phyloP scores from a whole-genome alignment of 2,329 filamentous ascomycete species.

The Diaporthe citriasiana region DNA sequence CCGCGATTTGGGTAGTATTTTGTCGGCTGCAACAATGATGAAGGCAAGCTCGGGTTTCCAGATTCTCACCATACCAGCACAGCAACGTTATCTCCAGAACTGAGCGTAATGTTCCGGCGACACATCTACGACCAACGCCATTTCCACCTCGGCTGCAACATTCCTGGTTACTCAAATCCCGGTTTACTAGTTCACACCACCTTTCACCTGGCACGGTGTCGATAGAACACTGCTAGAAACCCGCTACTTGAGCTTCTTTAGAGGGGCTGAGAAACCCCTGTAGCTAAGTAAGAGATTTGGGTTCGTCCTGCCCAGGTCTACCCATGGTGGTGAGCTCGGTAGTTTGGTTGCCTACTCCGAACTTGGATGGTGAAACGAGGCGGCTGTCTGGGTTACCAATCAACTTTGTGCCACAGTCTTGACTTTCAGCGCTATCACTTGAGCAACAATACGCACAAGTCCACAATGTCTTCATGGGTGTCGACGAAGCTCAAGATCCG shows the following conservation, averaged over 20 bases:
- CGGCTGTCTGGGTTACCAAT: not conserved
- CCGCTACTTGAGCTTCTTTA: slow-evolving; percentile 9
- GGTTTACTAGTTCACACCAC: not conserved
- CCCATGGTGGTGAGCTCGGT: not conserved
- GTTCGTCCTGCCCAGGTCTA: not conserved
- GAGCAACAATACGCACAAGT: not conserved
- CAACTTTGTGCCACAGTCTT: slow-evolving; percentile 1
- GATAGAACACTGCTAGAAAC: slow-evolving; percentile 14
- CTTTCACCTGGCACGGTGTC: not conserved
- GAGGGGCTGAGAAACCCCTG: not conserved
- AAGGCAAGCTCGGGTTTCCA: not conserved
- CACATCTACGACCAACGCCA: not conserved
- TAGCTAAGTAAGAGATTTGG: not conserved
- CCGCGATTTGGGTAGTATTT: slow-evolving; percentile 20
- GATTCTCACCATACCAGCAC: not conserved
- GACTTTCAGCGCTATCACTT: not conserved
- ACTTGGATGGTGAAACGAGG: slow-evolving; percentile 16
- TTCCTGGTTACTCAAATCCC: not conserved
- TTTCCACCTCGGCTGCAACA: not conserved
- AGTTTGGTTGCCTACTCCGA: slow-evolving; percentile 15
- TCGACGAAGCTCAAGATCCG: slow-evolving; percentile 4
- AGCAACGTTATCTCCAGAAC: not conserved
- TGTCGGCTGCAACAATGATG: not conserved
- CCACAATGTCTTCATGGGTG: not conserved
- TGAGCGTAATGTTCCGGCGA: not conserved